These are phyloP conservation scores for Pichia cabralensis DNA, from an alignment of 805 yeast species.

Conservation along the genomic window DNA sequence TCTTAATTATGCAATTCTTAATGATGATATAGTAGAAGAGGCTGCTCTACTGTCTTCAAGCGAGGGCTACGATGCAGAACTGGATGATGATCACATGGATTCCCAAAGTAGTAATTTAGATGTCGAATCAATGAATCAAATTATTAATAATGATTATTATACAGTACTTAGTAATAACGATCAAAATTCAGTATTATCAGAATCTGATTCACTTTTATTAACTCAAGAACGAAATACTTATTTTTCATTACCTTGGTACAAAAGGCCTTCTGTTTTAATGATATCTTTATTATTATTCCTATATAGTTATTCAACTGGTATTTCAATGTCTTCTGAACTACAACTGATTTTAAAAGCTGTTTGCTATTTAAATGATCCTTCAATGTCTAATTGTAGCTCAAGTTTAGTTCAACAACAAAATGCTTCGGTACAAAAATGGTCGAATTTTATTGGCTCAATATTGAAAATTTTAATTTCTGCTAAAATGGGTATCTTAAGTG, in stretches of 20 bases:
- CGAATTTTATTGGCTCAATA: conserved; percentile 32
- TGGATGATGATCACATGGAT: conserved; percentile 8
- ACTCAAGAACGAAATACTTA: conserved; percentile 9
- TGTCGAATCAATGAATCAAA: conserved; percentile 22
- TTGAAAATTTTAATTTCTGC: conserved; percentile 46
- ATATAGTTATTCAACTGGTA: conserved; percentile 31
- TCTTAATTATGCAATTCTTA: conserved; percentile 6
- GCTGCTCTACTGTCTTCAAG: conserved; percentile 23
- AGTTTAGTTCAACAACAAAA: conserved; percentile 32
- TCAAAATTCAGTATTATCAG: too few relatives aligned
- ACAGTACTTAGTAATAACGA: too few relatives aligned
- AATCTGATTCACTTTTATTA: conserved; percentile 8
- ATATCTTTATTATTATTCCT: conserved; percentile 34
- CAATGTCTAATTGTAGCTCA: conserved; percentile 25
- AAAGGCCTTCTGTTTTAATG: conserved; percentile 47
- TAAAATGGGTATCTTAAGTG: conserved; percentile 54
- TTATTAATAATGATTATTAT: too few relatives aligned
- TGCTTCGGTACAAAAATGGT: conserved; percentile 40
- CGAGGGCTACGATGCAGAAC: conserved; percentile 18
- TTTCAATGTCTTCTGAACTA: conserved; percentile 30
- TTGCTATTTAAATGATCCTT: conserved; percentile 22
- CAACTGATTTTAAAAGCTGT: conserved; percentile 29
- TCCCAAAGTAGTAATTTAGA: conserved; percentile 9
- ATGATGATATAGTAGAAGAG: conserved; percentile 31
- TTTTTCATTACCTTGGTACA: conserved; percentile 35